Conservation (phyloP, 768 basidiomycete genomes). For the Mycena belliarum region DNA sequence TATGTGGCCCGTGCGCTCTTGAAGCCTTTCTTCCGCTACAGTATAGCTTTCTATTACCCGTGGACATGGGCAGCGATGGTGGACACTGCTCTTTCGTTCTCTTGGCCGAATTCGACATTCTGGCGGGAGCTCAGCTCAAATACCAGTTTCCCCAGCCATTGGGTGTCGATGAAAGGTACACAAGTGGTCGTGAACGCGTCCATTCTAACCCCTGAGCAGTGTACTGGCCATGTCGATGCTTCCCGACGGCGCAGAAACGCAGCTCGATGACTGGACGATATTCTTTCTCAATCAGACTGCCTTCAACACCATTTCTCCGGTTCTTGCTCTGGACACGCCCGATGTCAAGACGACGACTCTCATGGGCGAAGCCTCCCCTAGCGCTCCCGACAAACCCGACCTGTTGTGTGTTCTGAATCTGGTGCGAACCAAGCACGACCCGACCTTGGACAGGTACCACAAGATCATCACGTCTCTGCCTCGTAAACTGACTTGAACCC, state of each 20-base stretch:
- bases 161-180: slow-evolving; percentile 92
- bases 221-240: slow-evolving; percentile 97
- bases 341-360: slow-evolving; percentile 25
- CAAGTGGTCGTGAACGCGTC: slow-evolving; percentile 25
- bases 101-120: slow-evolving; percentile 98
- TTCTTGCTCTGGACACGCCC: slow-evolving; percentile 68
- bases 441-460: slow-evolving; percentile 57
- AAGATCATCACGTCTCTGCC: neutral
- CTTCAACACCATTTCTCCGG: slow-evolving; percentile 83
- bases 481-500: neutral
- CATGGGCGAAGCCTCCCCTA: slow-evolving; percentile 28
- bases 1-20: neutral
- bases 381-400: slow-evolving; percentile 32
- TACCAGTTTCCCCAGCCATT: slow-evolving; percentile 96
- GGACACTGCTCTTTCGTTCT: slow-evolving; percentile 91
- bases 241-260: slow-evolving; percentile 95
- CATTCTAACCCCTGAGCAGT: slow-evolving; percentile 40
- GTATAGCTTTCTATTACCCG: neutral
- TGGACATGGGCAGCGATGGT: slow-evolving; percentile 58
- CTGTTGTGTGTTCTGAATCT: slow-evolving; percentile 77
- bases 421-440: slow-evolving; percentile 78
- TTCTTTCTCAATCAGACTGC: slow-evolving; percentile 97
- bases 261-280: slow-evolving; percentile 96
- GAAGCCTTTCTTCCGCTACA: neutral
- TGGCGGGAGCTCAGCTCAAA: slow-evolving; percentile 88